Percentiles rank a stretch among this genome's conserved stretches.
phyloP scores from a whole-genome alignment of 2,329 filamentous ascomycete species.

The Biscogniauxia marginata region DNA sequence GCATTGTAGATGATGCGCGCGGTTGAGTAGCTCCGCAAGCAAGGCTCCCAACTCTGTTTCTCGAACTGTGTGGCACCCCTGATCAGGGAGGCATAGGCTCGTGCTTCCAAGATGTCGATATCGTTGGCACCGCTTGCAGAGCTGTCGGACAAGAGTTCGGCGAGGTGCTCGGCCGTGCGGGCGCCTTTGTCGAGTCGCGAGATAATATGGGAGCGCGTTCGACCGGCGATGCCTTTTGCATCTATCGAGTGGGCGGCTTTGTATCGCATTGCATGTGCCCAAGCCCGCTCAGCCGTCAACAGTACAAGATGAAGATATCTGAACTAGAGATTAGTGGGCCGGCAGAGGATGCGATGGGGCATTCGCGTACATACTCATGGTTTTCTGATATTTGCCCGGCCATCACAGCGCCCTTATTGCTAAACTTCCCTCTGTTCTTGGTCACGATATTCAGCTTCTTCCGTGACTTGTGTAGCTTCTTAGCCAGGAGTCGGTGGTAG shows the following conservation, averaged over 20 bases:
- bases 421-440: slow-evolving; percentile 83
- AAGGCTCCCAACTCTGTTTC: slow-evolving; percentile 80
- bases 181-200: slow-evolving; percentile 82
- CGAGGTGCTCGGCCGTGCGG: slow-evolving; percentile 66
- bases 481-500: slow-evolving; percentile 77
- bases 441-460: slow-evolving; percentile 84
- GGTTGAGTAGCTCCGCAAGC: slow-evolving; percentile 72
- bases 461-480: slow-evolving; percentile 77
- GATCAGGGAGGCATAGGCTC: slow-evolving; percentile 77
- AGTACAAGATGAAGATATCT: slow-evolving; percentile 79
- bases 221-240: slow-evolving; percentile 74
- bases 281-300: slow-evolving; percentile 84
- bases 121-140: slow-evolving; percentile 63
- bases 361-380: slow-evolving; percentile 61
- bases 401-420: slow-evolving; percentile 66
- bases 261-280: slow-evolving; percentile 95
- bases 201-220: slow-evolving; percentile 82
- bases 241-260: slow-evolving; percentile 80
- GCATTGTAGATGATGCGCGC: slow-evolving; percentile 81
- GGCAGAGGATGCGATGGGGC: not conserved
- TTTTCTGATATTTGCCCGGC: slow-evolving; percentile 73
- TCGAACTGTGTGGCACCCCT: slow-evolving; percentile 79
- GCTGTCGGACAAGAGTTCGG: slow-evolving; percentile 62
- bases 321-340: slow-evolving; percentile 9
- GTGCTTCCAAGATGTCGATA: slow-evolving; percentile 77